phyloP scores from a whole-genome alignment of 352 stramenopile species.

The Pythium phragmitis region DNA sequence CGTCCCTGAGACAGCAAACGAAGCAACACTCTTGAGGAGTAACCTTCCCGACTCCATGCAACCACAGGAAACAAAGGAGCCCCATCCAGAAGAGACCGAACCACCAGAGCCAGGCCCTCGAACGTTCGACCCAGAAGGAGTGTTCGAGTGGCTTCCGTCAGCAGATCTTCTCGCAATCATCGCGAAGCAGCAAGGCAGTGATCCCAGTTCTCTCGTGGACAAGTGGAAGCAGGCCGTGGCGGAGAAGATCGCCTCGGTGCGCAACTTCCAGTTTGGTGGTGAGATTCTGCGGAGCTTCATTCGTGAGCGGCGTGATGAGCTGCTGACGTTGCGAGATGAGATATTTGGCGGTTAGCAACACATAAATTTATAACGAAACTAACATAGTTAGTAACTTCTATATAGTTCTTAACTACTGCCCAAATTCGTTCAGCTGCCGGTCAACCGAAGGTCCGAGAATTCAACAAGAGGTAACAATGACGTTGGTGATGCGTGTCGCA shows the following conservation, averaged over 20 bases:
- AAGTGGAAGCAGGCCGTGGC: constrained; percentile 47
- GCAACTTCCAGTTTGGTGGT: constrained; percentile 59
- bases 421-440: constrained; percentile 12
- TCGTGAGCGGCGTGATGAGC: constrained; percentile 53
- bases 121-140: constrained; percentile 40
- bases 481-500: constrained; percentile 13
- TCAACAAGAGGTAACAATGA: constrained; percentile 8
- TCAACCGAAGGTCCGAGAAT: constrained; percentile 15
- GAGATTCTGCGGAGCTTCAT: constrained; percentile 58
- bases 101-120: constrained; percentile 3
- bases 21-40: background rate
- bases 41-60: background rate
- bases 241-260: constrained; percentile 46
- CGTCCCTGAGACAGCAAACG: constrained; percentile 8
- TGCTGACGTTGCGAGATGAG: constrained; percentile 48
- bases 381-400: background rate
- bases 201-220: constrained; percentile 19
- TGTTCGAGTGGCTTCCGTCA: constrained; percentile 66
- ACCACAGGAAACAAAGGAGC: background rate
- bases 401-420: constrained; percentile 11
- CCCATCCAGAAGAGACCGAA: background rate
- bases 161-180: constrained; percentile 26
- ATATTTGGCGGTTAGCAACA: constrained; percentile 37
- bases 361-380: background rate
- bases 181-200: constrained; percentile 4